Evolutionary conservation across 306 rosid genomes (phyloP).

Genomic region (Oxytropis ochrocephala): DNA sequence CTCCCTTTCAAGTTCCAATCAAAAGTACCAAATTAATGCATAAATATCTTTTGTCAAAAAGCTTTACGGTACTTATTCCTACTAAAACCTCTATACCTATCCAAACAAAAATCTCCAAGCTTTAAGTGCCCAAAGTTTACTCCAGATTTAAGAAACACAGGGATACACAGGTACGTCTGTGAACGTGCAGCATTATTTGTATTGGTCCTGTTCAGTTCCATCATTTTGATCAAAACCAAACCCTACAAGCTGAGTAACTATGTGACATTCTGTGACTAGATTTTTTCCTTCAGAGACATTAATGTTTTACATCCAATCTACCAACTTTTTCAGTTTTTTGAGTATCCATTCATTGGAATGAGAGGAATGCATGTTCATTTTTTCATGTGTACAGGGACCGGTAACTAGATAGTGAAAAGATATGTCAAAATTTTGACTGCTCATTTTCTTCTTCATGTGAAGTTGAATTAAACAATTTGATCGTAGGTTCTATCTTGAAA

Average conservation of each 20-base stretch:
- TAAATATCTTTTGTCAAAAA: neutral
- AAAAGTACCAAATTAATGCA: neutral
- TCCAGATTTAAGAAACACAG: neutral
- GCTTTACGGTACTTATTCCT: neutral
- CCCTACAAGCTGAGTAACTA: neutral
- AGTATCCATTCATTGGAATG: neutral
- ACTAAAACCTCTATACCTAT: neutral
- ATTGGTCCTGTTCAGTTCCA: neutral
- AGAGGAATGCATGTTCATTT: neutral
- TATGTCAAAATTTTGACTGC: neutral
- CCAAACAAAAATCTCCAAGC: neutral
- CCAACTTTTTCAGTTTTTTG: neutral
- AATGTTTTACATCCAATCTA: neutral
- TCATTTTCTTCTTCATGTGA: neutral
- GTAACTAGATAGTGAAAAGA: neutral
- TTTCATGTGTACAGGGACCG: neutral
- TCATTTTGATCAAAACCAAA: neutral
- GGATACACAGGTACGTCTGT: neutral
- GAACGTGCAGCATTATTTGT: neutral
- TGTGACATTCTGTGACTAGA: conserved; percentile 9
- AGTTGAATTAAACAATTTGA: conserved; percentile 17
- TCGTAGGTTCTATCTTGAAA: neutral
- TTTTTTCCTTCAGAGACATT: neutral
- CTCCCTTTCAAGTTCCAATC: neutral
- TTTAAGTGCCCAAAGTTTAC: neutral